Percentiles rank a stretch among this genome's conserved stretches.
These are phyloP conservation scores for Ceratorhiza oryzae-sativae DNA, from an alignment of 1,284 basidiomycete genomes.

Conservation along the genomic window DNA sequence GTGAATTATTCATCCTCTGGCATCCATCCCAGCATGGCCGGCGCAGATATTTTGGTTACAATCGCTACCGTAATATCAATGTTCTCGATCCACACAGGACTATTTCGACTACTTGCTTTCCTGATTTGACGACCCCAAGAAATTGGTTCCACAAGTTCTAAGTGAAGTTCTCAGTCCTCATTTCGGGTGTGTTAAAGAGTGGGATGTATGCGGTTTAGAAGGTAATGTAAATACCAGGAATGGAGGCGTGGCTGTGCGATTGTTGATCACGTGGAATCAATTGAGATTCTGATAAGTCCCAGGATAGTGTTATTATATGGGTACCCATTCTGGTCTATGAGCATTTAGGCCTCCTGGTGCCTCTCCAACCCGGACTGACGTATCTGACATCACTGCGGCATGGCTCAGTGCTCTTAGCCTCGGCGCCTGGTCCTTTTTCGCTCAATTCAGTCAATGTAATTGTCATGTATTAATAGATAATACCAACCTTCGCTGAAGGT, in stretches of 20 bases:
- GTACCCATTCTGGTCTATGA: constrained; percentile 51
- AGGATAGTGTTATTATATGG: neutral
- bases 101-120: constrained; percentile 64
- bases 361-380: constrained; percentile 56
- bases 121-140: constrained; percentile 52
- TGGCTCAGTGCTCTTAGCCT: constrained; percentile 58
- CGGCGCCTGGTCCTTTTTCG: neutral
- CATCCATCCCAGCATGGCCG: constrained; percentile 71
- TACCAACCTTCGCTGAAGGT: neutral
- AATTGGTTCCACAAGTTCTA: neutral
- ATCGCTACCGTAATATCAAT: constrained; percentile 59
- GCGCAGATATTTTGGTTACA: constrained; percentile 63
- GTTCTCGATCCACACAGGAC: constrained; percentile 69
- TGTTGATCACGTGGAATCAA: neutral
- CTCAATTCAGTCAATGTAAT: neutral
- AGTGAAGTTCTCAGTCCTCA: no score
- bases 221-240: no score
- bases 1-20: constrained; percentile 49
- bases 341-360: constrained; percentile 52
- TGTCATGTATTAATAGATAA: neutral
- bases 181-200: no score
- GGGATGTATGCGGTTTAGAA: no score
- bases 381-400: constrained; percentile 56
- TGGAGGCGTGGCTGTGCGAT: no score
- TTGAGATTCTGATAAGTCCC: neutral